Base-by-base conservation (phyloP, 805 yeast species). In the Yamadazyma ubonensis region DNA sequence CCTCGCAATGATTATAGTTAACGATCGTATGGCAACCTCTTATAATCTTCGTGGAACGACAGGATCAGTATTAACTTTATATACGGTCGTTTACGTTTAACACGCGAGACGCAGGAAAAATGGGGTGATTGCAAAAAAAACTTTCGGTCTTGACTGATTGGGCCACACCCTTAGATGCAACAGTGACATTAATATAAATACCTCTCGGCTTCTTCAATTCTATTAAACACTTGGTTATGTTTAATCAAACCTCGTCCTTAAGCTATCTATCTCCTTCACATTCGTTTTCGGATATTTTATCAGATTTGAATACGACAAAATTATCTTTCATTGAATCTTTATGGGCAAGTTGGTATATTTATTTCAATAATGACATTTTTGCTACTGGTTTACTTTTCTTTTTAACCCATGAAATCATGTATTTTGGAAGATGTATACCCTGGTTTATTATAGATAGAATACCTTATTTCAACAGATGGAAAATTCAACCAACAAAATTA, bases 301-400 rank as follows among this genome's bases (percentile, higher is more conserved):
- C 3, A 2, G 50, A 46, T 21, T 29, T 46, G 22, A 34, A 25
- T 26, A 18, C 41, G 4, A 36, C 43, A 6, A 26, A 38, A 5
- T 38, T 47, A 29, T 41, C 37, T 18, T 27, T 15, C 5, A 29
- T 81, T 30, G 97, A 91, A 61, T 75, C 75, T 48, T 57, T 79
- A 42, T 91, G 99, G 99, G 95, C 95, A 9, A 69, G 88, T 16
- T 91, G 86, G 79, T 91, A 89, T 69, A 70, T 79, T 43, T 89
- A 80, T 65, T 76, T 89, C 75, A 76, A 79, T 52, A 91, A 91
- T 62, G 99, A 91, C 63, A 73, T 85, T 23, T 73, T 91, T 46
- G 96, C 98, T 38, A 91, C 98, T 1, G 99, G 98, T 4, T 61
- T 89, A 33, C 65, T 91, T 61, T 82, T 89, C 57, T 87, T 91